phyloP scores from a whole-genome alignment of 495 filamentous ascomycete genomes.

The Aspergillus steynii region DNA sequence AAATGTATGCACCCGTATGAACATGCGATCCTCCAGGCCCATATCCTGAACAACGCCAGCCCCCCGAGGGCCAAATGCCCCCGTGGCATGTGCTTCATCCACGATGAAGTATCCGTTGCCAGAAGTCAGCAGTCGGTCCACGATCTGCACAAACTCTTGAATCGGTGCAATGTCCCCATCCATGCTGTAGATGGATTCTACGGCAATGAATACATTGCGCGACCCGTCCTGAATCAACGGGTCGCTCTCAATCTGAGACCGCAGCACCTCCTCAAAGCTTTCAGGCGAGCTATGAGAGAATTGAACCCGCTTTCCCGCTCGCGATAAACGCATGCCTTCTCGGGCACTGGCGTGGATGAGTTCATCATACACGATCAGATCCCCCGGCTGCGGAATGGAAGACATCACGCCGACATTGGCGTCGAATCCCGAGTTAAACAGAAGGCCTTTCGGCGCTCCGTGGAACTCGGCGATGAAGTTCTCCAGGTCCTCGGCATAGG shows the following conservation, averaged over 20 bases:
- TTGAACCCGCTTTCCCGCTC: constrained; percentile 46
- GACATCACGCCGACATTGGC: constrained; percentile 71
- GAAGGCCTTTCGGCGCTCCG: constrained; percentile 58
- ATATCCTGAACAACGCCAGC: constrained; percentile 66
- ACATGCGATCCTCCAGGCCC: constrained; percentile 64
- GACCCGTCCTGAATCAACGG: constrained; percentile 30
- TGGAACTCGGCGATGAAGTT: constrained; percentile 65
- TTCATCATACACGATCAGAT: constrained; percentile 72
- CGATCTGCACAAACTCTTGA: constrained; percentile 53
- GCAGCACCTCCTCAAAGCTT: constrained; percentile 42
- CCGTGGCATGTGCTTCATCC: constrained; percentile 78
- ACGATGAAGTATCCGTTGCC: constrained; percentile 70
- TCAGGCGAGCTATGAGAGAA: constrained; percentile 65
- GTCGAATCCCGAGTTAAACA: constrained; percentile 79
- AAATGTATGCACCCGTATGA: constrained; percentile 73
- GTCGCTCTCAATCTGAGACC: constrained; percentile 31
- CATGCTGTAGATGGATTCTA: constrained; percentile 84
- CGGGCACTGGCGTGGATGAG: constrained; percentile 75
- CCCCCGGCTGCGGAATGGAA: constrained; percentile 66
- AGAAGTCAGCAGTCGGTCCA: constrained; percentile 55
- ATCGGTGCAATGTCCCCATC: constrained; percentile 75
- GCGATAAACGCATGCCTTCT: constrained; percentile 72
- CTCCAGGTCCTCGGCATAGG: constrained; percentile 64
- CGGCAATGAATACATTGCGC: constrained; percentile 59
- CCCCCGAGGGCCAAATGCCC: constrained; percentile 62